A percentile compares a stretch with the other conserved stretches of the same genome.
phyloP scores from a whole-genome alignment of 2,329 filamentous ascomycete species.

The Fusarium camptoceras region DNA sequence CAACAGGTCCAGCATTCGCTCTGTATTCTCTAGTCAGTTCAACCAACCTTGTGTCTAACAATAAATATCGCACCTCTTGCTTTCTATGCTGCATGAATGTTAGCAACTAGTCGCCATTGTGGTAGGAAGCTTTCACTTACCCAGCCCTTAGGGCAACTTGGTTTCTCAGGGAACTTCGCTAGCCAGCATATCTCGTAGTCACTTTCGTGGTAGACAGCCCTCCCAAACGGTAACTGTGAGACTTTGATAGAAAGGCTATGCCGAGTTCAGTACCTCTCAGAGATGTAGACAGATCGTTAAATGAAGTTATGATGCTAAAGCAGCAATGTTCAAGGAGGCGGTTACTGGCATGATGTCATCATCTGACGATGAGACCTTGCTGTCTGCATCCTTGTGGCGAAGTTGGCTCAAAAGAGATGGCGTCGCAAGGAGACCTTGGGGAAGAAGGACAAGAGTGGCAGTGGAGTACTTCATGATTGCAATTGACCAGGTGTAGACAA shows the following conservation, averaged over 20 bases:
- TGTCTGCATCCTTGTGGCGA: neutral
- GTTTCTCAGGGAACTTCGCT: neutral
- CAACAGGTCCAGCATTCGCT: conserved; percentile 20
- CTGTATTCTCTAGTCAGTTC: neutral
- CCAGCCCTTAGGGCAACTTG: conserved; percentile 2
- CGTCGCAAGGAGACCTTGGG: neutral
- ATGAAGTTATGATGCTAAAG: no score
- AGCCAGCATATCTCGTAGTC: neutral
- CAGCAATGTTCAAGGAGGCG: accelerated
- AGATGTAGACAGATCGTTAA: no score
- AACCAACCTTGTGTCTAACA: no score
- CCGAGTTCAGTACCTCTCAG: no score
- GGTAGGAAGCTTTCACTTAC: neutral
- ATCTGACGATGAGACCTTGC: neutral
- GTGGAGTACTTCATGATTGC: conserved; percentile 10
- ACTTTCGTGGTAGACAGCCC: accelerated
- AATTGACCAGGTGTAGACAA: neutral
- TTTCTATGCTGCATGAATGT: neutral
- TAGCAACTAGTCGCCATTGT: accelerated
- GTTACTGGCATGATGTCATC: conserved; percentile 17
- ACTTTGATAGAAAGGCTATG: conserved; percentile 14
- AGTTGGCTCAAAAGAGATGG: neutral
- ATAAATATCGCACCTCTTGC: neutral
- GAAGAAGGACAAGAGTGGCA: neutral
- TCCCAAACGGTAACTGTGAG: neutral